phyloP scores from a whole-genome alignment of 2,329 filamentous ascomycete genomes.

The Nannizzia gypsea region DNA sequence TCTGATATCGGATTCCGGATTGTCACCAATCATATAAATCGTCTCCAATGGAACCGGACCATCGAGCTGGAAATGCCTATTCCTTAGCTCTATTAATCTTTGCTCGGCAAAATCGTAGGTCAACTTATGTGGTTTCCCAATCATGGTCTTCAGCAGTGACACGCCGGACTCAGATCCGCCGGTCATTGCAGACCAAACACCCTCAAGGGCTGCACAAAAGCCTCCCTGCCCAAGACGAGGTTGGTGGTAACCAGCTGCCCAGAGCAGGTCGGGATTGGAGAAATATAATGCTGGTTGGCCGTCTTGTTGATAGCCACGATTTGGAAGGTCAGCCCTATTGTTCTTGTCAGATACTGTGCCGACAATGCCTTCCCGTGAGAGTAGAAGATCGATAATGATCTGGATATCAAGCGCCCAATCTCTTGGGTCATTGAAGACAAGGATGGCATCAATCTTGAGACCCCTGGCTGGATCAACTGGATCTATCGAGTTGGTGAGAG shows the following conservation, averaged over 20 bases:
- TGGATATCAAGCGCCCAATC: constrained; percentile 91
- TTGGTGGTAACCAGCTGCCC: constrained; percentile 73
- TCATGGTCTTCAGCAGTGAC: constrained; percentile 50
- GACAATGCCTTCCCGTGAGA: constrained; percentile 65
- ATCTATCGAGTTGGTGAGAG: constrained; percentile 27
- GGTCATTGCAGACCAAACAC: constrained; percentile 65
- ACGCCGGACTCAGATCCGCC: constrained; percentile 42
- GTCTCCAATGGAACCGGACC: constrained; percentile 44
- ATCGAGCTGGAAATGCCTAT: constrained; percentile 33
- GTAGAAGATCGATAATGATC: constrained; percentile 68
- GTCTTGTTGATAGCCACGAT: constrained; percentile 70
- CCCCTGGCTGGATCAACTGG: constrained; percentile 35
- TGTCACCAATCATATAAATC: constrained; percentile 93
- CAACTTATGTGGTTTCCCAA: constrained; percentile 68
- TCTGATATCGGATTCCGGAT: constrained; percentile 77
- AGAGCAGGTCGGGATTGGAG: constrained; percentile 80
- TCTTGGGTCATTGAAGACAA: constrained; percentile 90
- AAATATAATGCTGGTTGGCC: constrained; percentile 73
- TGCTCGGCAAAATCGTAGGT: constrained; percentile 81
- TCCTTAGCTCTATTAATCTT: constrained; percentile 52
- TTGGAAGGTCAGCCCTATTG: constrained; percentile 50
- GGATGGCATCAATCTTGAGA: constrained; percentile 75
- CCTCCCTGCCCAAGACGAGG: constrained; percentile 85
- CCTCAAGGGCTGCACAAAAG: constrained; percentile 70
- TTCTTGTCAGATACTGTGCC: constrained; percentile 71